These are phyloP conservation scores for Aspergillus phoenicis DNA, from an alignment of 2,329 filamentous ascomycete species.

Conservation along the genomic window DNA sequence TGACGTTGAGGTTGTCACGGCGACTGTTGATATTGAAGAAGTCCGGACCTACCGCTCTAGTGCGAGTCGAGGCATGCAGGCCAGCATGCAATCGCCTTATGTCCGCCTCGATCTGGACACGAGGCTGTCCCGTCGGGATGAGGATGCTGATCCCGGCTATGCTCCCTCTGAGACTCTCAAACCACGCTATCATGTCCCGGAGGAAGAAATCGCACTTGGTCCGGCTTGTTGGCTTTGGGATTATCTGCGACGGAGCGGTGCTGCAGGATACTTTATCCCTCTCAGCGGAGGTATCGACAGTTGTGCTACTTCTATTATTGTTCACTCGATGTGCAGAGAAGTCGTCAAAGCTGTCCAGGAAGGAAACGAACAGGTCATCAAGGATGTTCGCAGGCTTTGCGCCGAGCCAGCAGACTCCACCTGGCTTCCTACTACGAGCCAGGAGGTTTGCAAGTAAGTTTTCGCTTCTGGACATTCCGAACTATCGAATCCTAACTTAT, in stretches of 20 bases:
- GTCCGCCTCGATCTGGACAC: slow-evolving; percentile 43
- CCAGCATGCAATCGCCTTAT: slow-evolving; percentile 34
- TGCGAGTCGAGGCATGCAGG: slow-evolving; percentile 38
- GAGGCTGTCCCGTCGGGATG: slow-evolving; percentile 35
- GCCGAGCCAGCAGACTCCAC: slow-evolving; percentile 50
- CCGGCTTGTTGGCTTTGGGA: slow-evolving; percentile 66
- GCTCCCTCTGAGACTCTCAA: slow-evolving; percentile 50
- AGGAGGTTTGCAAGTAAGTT: slow-evolving; percentile 58
- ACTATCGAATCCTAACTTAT: not conserved
- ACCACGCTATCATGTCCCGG: slow-evolving; percentile 61
- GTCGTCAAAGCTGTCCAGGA: slow-evolving; percentile 39
- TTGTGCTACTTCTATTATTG: slow-evolving; percentile 43
- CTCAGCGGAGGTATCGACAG: slow-evolving; percentile 46
- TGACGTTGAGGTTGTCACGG: slow-evolving; percentile 67
- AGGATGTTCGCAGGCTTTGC: slow-evolving; percentile 55
- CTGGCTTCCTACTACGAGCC: slow-evolving; percentile 58
- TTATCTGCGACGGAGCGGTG: slow-evolving; percentile 41
- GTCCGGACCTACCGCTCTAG: slow-evolving; percentile 40
- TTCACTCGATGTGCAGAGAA: slow-evolving; percentile 44
- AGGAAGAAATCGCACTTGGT: slow-evolving; percentile 68
- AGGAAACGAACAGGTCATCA: slow-evolving; percentile 54
- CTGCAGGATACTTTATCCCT: slow-evolving; percentile 44
- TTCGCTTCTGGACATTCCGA: not conserved
- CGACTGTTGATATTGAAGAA: slow-evolving; percentile 71
- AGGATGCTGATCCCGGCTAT: slow-evolving; percentile 50